Evolutionary conservation across 371 early-diverging fungal genomes (phyloP).

Genomic region (Rhizopus arrhizus): DNA sequence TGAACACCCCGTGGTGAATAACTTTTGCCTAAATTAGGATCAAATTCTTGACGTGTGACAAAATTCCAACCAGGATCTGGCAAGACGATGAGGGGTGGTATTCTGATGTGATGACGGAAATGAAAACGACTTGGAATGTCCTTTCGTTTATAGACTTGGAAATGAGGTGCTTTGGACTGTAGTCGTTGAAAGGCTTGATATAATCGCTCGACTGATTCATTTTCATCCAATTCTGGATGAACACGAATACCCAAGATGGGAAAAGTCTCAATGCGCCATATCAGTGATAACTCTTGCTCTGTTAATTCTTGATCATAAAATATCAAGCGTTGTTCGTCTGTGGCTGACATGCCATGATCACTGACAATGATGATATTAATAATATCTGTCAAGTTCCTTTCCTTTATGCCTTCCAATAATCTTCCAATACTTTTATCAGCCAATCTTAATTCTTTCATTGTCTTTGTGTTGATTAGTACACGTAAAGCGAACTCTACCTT

Average conservation of each 20-base stretch:
- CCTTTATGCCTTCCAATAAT: conserved; percentile 59
- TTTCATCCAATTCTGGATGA: conserved; percentile 18
- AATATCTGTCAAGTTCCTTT: conserved; percentile 64
- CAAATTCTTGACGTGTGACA: conserved; percentile 45
- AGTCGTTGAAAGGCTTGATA: conserved; percentile 43
- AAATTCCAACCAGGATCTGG: conserved; percentile 70
- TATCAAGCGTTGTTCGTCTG: conserved; percentile 55
- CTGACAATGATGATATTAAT: conserved; percentile 88
- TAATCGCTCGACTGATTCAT: conserved; percentile 30
- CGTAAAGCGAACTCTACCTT: conserved; percentile 6
- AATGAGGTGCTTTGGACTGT: conserved; percentile 40
- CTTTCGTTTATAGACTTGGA: conserved; percentile 63
- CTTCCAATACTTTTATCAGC: conserved; percentile 75
- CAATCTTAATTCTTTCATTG: conserved; percentile 28
- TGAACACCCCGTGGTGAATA: conserved; percentile 69
- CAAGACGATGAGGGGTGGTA: conserved; percentile 75
- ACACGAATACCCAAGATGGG: conserved; percentile 55
- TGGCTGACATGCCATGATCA: conserved; percentile 92
- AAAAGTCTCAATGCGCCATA: conserved; percentile 34
- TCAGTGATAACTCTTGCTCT: conserved; percentile 32
- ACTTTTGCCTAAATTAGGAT: conserved; percentile 24
- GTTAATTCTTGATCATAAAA: conserved; percentile 72
- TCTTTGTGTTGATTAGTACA: conserved; percentile 23
- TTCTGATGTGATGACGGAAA: conserved; percentile 59
- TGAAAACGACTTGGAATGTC: conserved; percentile 69